A percentile compares a stretch with the other conserved stretches of the same genome.
Conservation (phyloP, 495 filamentous ascomycete species). For the Oidiodendron maius region DNA sequence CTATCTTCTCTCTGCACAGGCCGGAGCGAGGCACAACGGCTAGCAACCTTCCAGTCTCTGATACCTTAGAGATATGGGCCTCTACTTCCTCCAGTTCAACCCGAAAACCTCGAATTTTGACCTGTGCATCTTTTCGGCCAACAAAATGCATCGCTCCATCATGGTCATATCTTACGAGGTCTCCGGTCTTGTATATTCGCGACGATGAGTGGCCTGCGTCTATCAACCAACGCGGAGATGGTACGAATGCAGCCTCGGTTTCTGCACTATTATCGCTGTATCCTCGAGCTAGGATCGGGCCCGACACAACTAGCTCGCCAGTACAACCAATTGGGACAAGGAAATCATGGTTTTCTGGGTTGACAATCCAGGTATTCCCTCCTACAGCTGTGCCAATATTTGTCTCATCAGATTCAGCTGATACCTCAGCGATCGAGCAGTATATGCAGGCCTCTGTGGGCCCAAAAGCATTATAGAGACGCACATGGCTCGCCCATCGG, state of each 20-base stretch:
- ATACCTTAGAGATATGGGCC: constrained; percentile 35
- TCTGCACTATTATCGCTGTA: constrained; percentile 34
- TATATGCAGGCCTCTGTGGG: constrained; percentile 31
- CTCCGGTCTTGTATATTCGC: constrained; percentile 48
- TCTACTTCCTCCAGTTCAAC: constrained; percentile 28
- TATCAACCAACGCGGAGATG: constrained; percentile 13
- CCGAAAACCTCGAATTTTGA: constrained; percentile 27
- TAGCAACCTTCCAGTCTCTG: neutral
- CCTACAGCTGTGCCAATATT: constrained; percentile 33
- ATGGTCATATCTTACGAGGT: constrained; percentile 16
- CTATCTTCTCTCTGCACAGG: neutral
- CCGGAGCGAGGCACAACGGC: neutral
- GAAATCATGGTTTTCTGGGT: constrained; percentile 42
- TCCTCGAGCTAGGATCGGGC: constrained; percentile 41
- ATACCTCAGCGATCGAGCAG: neutral
- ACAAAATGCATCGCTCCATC: constrained; percentile 37
- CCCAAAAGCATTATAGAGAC: constrained; percentile 52
- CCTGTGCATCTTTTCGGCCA: constrained; percentile 26
- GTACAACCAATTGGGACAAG: constrained; percentile 52
- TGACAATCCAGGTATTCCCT: constrained; percentile 48
- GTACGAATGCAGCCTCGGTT: constrained; percentile 23
- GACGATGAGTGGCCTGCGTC: constrained; percentile 18
- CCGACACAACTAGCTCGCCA: constrained; percentile 60
- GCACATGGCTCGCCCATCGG: constrained; percentile 47
- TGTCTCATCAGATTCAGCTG: constrained; percentile 19